phyloP scores from a whole-genome alignment of 352 stramenopile species.

The Globisporangium abappressorium region DNA sequence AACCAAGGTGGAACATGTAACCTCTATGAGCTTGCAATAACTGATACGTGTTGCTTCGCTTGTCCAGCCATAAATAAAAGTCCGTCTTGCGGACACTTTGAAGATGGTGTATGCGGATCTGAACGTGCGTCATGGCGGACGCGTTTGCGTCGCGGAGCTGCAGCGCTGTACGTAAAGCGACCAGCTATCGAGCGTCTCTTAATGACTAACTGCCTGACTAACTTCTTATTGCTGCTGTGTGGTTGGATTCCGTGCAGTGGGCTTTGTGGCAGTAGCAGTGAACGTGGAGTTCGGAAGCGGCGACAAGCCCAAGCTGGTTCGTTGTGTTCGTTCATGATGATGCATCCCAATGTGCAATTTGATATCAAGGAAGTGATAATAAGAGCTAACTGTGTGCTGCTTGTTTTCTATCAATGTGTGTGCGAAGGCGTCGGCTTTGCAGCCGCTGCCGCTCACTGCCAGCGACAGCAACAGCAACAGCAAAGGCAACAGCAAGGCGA shows the following conservation, averaged over 20 bases:
- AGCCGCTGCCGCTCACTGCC: conserved; percentile 33
- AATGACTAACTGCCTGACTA: neutral
- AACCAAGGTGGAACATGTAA: neutral
- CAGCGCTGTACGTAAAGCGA: conserved; percentile 43
- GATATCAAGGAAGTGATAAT: neutral
- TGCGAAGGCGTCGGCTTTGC: conserved; percentile 23
- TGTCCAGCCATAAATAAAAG: neutral
- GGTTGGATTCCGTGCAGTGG: conserved; percentile 35
- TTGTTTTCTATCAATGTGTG: neutral
- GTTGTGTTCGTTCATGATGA: neutral
- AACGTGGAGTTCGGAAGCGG: conserved; percentile 52
- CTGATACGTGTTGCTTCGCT: neutral
- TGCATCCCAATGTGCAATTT: neutral
- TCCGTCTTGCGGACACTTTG: neutral
- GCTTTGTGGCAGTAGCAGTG: conserved; percentile 58
- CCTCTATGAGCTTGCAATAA: neutral
- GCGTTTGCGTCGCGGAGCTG: conserved; percentile 57
- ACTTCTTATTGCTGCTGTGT: neutral
- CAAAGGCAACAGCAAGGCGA: conserved; percentile 24
- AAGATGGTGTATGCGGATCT: conserved; percentile 71
- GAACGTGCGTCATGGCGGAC: conserved; percentile 52
- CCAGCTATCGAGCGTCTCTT: neutral
- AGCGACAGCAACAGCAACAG: conserved; percentile 18
- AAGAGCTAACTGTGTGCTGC: neutral
- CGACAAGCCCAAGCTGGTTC: conserved; percentile 52